Evolutionary conservation across 257 asterid genomes (phyloP).

Genomic region (Gentiana straminea): DNA sequence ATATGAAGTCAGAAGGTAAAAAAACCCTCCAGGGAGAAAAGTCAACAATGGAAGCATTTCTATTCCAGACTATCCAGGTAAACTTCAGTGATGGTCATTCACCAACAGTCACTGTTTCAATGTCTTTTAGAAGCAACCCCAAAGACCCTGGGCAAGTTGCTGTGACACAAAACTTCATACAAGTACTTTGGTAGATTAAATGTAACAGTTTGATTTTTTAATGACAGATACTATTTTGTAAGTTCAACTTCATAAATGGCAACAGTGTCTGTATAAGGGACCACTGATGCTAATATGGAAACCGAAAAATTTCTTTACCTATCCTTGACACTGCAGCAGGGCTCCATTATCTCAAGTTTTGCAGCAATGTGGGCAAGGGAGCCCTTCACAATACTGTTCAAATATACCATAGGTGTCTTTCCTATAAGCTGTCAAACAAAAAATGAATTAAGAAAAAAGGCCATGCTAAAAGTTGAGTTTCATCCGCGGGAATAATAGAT

Average conservation of each 20-base stretch:
- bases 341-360: conserved; percentile 96
- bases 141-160: no score
- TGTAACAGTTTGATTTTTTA: not conserved
- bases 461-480: not conserved
- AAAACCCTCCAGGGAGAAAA: no score
- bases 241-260: not conserved
- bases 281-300: conserved; percentile 1
- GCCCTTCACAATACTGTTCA: conserved; percentile 68
- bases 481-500: not conserved
- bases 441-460: not conserved
- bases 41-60: no score
- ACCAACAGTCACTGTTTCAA: not conserved
- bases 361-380: conserved; percentile 89
- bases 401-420: conserved; percentile 95
- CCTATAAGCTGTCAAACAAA: conserved; percentile 68
- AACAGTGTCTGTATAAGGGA: not conserved
- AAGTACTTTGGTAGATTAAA: not conserved
- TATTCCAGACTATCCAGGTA: no score
- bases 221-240: not conserved
- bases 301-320: conserved; percentile 38
- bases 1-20: no score
- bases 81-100: not conserved
- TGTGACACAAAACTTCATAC: not conserved
- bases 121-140: no score
- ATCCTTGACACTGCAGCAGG: conserved; percentile 96